Conservation (phyloP, 78 protist genomes). For the Dictyostelium brefeldianum region DNA sequence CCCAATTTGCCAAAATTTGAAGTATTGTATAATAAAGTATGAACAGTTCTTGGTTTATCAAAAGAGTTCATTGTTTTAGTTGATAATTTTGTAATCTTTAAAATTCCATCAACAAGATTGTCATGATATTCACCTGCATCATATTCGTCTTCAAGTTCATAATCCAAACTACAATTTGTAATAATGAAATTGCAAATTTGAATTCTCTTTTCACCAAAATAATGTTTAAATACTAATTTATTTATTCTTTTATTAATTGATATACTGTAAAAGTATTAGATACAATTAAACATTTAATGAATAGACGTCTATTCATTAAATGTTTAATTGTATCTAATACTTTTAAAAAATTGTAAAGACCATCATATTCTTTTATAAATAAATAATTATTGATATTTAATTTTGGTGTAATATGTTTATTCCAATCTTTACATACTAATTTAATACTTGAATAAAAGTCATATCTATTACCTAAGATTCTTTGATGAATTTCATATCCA, state of each 20-base stretch:
- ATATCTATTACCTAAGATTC: background rate
- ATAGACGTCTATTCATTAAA: background rate
- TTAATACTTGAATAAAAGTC: background rate
- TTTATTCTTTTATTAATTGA: background rate
- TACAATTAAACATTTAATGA: too few relatives aligned
- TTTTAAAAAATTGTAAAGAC: background rate
- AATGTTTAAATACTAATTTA: background rate
- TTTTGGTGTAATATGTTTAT: background rate
- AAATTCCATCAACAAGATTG: too few relatives aligned
- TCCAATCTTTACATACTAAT: background rate
- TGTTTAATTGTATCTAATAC: background rate
- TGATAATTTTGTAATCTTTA: too few relatives aligned
- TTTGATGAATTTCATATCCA: too few relatives aligned
- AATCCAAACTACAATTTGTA: too few relatives aligned
- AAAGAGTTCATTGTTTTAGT: too few relatives aligned
- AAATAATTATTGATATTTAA: background rate
- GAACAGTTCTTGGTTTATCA: too few relatives aligned
- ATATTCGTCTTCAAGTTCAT: too few relatives aligned
- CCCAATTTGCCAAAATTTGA: too few relatives aligned
- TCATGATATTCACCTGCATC: too few relatives aligned
- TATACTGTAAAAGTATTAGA: too few relatives aligned
- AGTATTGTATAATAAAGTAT: too few relatives aligned
- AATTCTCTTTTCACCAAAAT: constrained; percentile 15
- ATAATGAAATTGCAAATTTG: background rate
- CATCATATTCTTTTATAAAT: background rate